Base-by-base conservation (phyloP, 768 basidiomycete genomes). In the Amanita pseudoporphyria region DNA sequence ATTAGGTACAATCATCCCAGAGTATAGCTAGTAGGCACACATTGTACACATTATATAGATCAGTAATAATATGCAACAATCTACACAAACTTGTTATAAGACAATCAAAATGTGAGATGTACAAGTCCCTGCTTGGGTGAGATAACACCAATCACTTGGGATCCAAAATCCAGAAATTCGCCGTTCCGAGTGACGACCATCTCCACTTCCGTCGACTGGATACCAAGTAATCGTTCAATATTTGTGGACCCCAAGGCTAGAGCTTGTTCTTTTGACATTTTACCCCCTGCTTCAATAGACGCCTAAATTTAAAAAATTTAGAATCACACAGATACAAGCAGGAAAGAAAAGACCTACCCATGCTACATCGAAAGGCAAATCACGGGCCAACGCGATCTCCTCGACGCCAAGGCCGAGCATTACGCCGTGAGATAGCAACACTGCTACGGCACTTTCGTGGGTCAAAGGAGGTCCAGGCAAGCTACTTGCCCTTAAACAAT, bases 391-490 rank as follows among this genome's bases (percentile, higher is more conserved):
- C 84, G 83, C 90, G 35, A 76, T 75, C 53, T 81, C 78, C 39
- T 72, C 64, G 40, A 69, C 68, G 14, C 84, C 85, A 41, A 90
- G 59, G 6, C 79, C 87, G 28, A 89, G 81, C 5, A 78, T 79
- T 13, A 96, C 86, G 22, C 81, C 82, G 38, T 86, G 76, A 2
- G 70, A 68, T 14, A 83, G 60, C 18, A 97, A 74, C 45, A 71
- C 71, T 19, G 76, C 69, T 36, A 91, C 77, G 55, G 65, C 73
- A 32, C 64, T 75, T 45, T 72, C 60, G 33, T 64, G 68, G 6
- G 84, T 77, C 10, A 90, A 62, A 4, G 90, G 90, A 2, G 83
- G 83, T 1, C 89, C 88, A 21, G 87, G 82, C 44, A 81, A 62
- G 58, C 84, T 60, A 21, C 33, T 18, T 24, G 13, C 14, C 31